Conservation (phyloP, 2,329 filamentous ascomycete species). For the Sclerotinia spermophila region DNA sequence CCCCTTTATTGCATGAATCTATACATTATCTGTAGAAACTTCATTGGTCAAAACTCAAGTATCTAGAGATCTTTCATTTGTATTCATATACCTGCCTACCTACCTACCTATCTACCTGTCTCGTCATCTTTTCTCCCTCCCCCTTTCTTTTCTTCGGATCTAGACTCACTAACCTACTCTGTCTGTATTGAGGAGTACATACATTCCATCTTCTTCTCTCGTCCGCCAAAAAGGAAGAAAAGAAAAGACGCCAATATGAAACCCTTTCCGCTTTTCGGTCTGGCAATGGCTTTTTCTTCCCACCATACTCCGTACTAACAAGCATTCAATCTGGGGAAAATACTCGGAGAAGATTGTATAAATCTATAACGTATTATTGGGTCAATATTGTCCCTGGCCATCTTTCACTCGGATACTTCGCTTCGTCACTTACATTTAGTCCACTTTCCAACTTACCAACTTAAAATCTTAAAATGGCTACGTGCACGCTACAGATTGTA, state of each 20-base stretch:
- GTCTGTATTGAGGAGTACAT: not conserved
- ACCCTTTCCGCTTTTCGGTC: not conserved
- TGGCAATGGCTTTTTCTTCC: constrained; percentile 2
- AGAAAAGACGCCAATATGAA: not conserved
- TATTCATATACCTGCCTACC: no score
- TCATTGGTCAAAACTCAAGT: not conserved
- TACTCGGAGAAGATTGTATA: not conserved
- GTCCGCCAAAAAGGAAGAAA: not conserved
- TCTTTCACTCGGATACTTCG: not conserved
- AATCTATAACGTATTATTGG: no score
- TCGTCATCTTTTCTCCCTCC: not conserved
- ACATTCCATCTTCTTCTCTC: not conserved
- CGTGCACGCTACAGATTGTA: not conserved
- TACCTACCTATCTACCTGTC: not conserved
- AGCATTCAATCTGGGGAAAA: not conserved
- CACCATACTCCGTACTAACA: no score
- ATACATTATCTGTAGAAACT: not conserved
- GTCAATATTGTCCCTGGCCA: no score
- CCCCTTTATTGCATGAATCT: not conserved
- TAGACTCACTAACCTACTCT: not conserved
- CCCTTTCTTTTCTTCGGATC: not conserved
- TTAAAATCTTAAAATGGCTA: not conserved
- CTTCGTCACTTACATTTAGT: not conserved
- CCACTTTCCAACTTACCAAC: not conserved
- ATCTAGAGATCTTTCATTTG: not conserved